Evolutionary conservation across 352 stramenopile species (phyloP).

Genomic region (Globisporangium ultimum): DNA sequence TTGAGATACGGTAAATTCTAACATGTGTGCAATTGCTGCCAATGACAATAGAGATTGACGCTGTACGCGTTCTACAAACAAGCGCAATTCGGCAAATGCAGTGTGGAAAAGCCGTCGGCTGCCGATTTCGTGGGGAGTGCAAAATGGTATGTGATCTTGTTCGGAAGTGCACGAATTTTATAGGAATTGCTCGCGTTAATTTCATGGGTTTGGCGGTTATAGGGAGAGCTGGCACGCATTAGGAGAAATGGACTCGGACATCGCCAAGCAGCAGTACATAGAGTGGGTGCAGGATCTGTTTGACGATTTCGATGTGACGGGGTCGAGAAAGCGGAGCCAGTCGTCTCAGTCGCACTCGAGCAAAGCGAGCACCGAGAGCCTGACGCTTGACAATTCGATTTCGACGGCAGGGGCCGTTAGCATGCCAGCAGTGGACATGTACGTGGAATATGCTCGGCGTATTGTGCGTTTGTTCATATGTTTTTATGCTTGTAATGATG

Average conservation of each 20-base stretch:
- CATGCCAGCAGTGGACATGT: constrained; percentile 71
- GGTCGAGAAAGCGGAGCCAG: constrained; percentile 20
- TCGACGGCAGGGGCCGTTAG: constrained; percentile 61
- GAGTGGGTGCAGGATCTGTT: constrained; percentile 71
- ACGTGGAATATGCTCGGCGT: constrained; percentile 15
- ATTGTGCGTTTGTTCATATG: neutral
- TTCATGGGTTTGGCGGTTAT: neutral
- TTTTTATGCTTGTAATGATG: neutral
- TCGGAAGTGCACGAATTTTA: neutral
- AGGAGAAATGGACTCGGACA: constrained; percentile 42
- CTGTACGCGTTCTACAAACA: constrained; percentile 86
- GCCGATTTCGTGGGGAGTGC: constrained; percentile 61
- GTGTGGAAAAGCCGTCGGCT: constrained; percentile 50
- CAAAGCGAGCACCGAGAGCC: constrained; percentile 22
- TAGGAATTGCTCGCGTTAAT: neutral
- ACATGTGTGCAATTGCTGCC: neutral
- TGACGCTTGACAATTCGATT: constrained; percentile 31
- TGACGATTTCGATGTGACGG: constrained; percentile 56
- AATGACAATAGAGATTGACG: constrained; percentile 46
- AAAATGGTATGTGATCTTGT: constrained; percentile 42
- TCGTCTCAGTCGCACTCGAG: constrained; percentile 13
- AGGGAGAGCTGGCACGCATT: constrained; percentile 73
- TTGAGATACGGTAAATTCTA: neutral
- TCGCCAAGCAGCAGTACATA: constrained; percentile 67
- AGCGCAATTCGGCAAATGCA: constrained; percentile 58